phyloP scores from a whole-genome alignment of 768 basidiomycete genomes.

The Tricholoma sp. region DNA sequence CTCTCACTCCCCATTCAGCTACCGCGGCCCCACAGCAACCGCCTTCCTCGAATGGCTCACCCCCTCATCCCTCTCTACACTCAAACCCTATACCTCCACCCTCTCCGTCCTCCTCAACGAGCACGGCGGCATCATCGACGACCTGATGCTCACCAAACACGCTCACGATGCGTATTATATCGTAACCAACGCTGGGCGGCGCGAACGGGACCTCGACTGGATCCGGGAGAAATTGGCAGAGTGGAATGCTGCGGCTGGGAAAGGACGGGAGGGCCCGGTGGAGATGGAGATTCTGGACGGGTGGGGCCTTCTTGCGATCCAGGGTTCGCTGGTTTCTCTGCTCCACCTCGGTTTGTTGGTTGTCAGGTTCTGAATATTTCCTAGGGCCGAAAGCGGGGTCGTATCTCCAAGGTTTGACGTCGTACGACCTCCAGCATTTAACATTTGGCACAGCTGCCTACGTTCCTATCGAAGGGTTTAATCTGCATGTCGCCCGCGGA shows the following conservation, averaged over 20 bases:
- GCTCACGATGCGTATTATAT: slow-evolving; percentile 80
- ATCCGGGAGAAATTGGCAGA: slow-evolving; percentile 60
- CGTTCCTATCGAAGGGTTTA: slow-evolving; percentile 71
- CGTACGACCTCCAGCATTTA: slow-evolving; percentile 66
- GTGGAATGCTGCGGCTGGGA: slow-evolving; percentile 63
- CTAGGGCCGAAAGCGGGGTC: slow-evolving; percentile 78
- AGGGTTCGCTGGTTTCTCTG: slow-evolving; percentile 49
- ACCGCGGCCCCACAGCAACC: slow-evolving; percentile 73
- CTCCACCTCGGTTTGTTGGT: not conserved
- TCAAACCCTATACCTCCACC: slow-evolving; percentile 73
- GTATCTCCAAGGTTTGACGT: slow-evolving; percentile 72
- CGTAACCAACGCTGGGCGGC: slow-evolving; percentile 92
- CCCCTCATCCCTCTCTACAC: slow-evolving; percentile 69
- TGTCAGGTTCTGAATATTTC: not conserved
- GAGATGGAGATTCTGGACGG: slow-evolving; percentile 76
- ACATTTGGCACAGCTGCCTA: slow-evolving; percentile 85
- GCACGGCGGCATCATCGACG: slow-evolving; percentile 92
- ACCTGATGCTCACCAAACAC: slow-evolving; percentile 89
- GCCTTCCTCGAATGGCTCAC: slow-evolving; percentile 87
- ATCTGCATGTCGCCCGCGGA: slow-evolving; percentile 85
- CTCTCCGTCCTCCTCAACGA: slow-evolving; percentile 89
- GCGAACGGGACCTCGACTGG: slow-evolving; percentile 79
- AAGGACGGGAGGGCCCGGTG: slow-evolving; percentile 55
- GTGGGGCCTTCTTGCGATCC: slow-evolving; percentile 88
- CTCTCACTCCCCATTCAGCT: slow-evolving; percentile 38